Conservation (phyloP, 192 early-diverging fungal species). For the Pecoramyces ruminantium region DNA sequence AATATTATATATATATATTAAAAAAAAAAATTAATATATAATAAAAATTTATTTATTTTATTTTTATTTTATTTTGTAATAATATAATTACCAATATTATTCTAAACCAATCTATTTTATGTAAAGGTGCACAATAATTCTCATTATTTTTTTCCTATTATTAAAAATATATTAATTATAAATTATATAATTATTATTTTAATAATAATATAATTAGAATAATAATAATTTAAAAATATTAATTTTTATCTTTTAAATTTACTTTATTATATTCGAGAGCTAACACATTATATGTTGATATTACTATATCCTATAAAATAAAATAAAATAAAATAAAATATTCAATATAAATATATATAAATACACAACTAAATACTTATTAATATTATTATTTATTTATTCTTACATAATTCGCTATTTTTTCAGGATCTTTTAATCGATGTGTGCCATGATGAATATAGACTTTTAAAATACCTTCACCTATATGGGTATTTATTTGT, state of each 20-base stretch:
- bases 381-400: no score
- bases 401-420: conserved; percentile 23
- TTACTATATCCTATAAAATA: conserved; percentile 30
- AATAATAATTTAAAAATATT: no score
- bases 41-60: no score
- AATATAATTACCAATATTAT: conserved; percentile 40
- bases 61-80: no score
- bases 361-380: no score
- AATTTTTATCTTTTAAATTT: neutral
- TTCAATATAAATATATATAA: neutral
- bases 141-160: neutral
- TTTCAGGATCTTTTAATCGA: conserved; percentile 18
- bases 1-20: no score
- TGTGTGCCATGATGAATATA: conserved; percentile 43
- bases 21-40: no score
- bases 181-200: conserved; percentile 1
- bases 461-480: conserved; percentile 15
- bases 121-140: conserved; percentile 16
- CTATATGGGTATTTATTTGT: conserved; percentile 33
- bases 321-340: neutral
- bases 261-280: conserved; percentile 27
- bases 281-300: conserved; percentile 55
- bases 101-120: conserved; percentile 60
- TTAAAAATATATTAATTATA: neutral
- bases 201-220: no score